Conservation (phyloP, 768 basidiomycete genomes). For the Suillus brevipes region DNA sequence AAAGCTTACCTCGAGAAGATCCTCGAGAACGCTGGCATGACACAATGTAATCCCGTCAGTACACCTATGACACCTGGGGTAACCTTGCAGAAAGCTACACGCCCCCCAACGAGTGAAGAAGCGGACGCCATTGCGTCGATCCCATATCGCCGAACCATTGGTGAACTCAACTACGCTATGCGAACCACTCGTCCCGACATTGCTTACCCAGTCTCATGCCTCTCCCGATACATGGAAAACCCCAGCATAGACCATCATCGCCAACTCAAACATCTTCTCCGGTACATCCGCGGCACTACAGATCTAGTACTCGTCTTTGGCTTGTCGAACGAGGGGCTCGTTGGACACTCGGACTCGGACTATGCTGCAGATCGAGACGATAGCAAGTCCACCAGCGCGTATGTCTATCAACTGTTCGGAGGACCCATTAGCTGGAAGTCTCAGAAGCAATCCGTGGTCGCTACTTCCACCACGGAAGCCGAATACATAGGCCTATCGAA, state of each 20-base stretch:
- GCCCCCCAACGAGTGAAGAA: too few species aligned
- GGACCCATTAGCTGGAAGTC: background rate
- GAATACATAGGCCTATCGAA: background rate
- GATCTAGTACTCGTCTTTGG: background rate
- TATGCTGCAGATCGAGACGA: background rate
- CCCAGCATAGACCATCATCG: background rate
- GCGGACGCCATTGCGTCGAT: too few species aligned
- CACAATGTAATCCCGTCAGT: slow-evolving; percentile 12
- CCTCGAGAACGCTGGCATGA: slow-evolving; percentile 17
- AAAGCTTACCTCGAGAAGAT: slow-evolving; percentile 12
- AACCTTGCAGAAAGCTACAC: too few species aligned
- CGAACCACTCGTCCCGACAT: background rate
- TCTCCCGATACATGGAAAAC: background rate
- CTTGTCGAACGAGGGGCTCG: background rate
- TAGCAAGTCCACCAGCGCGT: background rate
- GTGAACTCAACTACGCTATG: too few species aligned
- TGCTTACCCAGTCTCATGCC: background rate
- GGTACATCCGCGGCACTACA: background rate
- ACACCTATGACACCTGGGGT: background rate
- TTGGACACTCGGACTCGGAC: background rate
- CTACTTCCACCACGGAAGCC: background rate
- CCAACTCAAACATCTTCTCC: background rate
- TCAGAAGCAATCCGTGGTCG: background rate
- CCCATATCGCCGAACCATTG: too few species aligned
- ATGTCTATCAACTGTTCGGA: background rate